Evolutionary conservation across 1,139 yeast genomes (phyloP), one percentile per base, ranked within the genome.

Genomic region (Saccharomyces hybrid): DNA sequence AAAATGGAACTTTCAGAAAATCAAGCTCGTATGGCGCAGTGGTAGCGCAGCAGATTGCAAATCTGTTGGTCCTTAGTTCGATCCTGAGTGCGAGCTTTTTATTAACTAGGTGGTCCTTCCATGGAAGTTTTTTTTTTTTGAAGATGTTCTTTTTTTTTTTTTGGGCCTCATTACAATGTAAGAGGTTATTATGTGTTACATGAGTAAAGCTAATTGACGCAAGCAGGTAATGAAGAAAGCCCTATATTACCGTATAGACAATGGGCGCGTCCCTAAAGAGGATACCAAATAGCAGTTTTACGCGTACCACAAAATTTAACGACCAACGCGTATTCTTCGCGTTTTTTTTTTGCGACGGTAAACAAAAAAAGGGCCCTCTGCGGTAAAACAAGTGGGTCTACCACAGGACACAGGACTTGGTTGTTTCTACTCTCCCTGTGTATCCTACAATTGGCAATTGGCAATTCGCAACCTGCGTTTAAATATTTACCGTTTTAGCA

Each of bases 1-100:
- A 23, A 23, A 23, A 23, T 23, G 25, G 25, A 23, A 23, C 25
- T 23, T 23, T 23, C 25, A 23, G 25, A 23, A 23, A 23, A 23
- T 23, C 5, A 23, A 30, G 86, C 85, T 80, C 80, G 84, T 78
- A 76, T 83, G 88, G 88, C 88, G 87, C 88, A 83, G 88, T 81
- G 88, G 88, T 84, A 84, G 88, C 88, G 89, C 88, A 83, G 87
- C 86, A 84, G 88, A 84, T 84, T 84, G 88, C 89, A 84, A 84
- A 83, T 83, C 88, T 83, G 86, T 82, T 83, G 88, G 88, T 84
- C 88, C 86, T 80, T 79, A 82, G 89, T 84, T 84, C 89, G 81
- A 84, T 69, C 81, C 89, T 82, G 88, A 81, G 86, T 78, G 80
- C 84, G 81, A 83, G 88, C 88, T 83, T 49, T 16, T 11, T 26